These are phyloP conservation scores for Yarrowia bubula DNA, from an alignment of 805 yeast genomes.

Conservation along the genomic window DNA sequence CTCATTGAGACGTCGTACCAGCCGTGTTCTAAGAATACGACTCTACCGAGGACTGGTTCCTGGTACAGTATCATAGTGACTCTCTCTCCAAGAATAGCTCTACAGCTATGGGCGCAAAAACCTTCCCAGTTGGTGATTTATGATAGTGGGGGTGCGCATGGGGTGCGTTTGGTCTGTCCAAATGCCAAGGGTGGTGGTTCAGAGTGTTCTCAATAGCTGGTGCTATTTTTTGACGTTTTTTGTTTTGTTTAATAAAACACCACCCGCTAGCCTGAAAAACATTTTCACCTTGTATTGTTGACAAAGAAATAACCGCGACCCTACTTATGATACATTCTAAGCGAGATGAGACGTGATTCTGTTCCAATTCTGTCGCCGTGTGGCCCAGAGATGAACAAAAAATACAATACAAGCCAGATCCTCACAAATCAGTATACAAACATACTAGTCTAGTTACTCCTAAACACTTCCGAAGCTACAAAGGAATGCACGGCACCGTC, in stretches of 20 bases:
- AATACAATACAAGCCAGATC: neutral
- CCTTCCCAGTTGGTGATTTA: neutral
- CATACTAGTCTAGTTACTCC: neutral
- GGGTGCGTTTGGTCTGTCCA: neutral
- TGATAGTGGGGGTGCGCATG: neutral
- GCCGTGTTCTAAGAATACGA: neutral
- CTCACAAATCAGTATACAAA: neutral
- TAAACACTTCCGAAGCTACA: neutral
- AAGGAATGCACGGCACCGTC: too few species aligned
- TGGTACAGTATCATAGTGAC: neutral
- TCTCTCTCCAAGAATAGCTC: too few species aligned
- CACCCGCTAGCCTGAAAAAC: neutral
- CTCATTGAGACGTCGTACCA: slow-evolving; percentile 4
- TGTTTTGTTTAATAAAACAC: too few species aligned
- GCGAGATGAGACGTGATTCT: neutral
- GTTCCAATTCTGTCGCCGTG: neutral
- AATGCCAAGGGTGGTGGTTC: too few species aligned
- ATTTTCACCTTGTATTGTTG: neutral
- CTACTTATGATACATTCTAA: neutral
- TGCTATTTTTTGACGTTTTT: too few species aligned
- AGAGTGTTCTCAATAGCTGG: too few species aligned
- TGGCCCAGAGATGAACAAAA: neutral
- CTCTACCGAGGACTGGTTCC: neutral
- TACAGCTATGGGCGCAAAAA: neutral
- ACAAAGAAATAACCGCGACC: neutral